These are phyloP conservation scores for Fusarium nematophilum DNA, from an alignment of 2,329 filamentous ascomycete genomes.

Conservation along the genomic window DNA sequence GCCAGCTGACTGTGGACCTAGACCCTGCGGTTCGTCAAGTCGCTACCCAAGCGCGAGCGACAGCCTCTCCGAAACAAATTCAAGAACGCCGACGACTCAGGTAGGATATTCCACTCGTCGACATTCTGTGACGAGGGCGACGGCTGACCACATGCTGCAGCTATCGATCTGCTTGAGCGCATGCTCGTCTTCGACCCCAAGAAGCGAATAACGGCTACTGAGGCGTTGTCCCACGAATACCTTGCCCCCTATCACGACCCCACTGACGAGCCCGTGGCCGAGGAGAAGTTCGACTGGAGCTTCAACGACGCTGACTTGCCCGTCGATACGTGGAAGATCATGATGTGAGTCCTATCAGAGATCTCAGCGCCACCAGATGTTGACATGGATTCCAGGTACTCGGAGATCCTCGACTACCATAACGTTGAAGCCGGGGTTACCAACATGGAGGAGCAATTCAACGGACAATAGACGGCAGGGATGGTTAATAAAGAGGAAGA, in stretches of 20 bases:
- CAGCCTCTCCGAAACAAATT: slow-evolving; percentile 91
- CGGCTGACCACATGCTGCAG: slow-evolving; percentile 56
- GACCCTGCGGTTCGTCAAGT: slow-evolving; percentile 98
- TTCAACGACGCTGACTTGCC: slow-evolving; percentile 98
- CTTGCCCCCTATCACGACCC: slow-evolving; percentile 97
- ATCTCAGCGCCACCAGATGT: not conserved
- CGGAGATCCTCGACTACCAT: slow-evolving; percentile 98
- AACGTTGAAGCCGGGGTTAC: slow-evolving; percentile 76
- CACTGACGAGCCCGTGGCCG: slow-evolving; percentile 92
- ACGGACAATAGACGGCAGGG: slow-evolving; percentile 49
- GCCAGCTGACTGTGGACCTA: slow-evolving; percentile 51
- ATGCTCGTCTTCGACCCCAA: slow-evolving; percentile 99
- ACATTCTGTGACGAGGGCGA: not conserved
- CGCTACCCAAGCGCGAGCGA: slow-evolving; percentile 91
- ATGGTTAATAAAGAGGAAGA: slow-evolving; percentile 47
- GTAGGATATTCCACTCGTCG: slow-evolving; percentile 60
- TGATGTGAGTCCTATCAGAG: slow-evolving; percentile 78
- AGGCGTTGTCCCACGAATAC: slow-evolving; percentile 91
- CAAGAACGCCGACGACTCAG: slow-evolving; percentile 89
- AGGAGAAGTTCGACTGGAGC: slow-evolving; percentile 99
- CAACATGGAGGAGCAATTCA: slow-evolving; percentile 54
- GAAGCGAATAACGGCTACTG: slow-evolving; percentile 88
- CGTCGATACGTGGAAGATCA: slow-evolving; percentile 99
- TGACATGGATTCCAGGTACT: slow-evolving; percentile 75
- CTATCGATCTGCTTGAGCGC: slow-evolving; percentile 91